phyloP scores from a whole-genome alignment of 176 grass and related monocot genomes.

The Leersia perrieri region DNA sequence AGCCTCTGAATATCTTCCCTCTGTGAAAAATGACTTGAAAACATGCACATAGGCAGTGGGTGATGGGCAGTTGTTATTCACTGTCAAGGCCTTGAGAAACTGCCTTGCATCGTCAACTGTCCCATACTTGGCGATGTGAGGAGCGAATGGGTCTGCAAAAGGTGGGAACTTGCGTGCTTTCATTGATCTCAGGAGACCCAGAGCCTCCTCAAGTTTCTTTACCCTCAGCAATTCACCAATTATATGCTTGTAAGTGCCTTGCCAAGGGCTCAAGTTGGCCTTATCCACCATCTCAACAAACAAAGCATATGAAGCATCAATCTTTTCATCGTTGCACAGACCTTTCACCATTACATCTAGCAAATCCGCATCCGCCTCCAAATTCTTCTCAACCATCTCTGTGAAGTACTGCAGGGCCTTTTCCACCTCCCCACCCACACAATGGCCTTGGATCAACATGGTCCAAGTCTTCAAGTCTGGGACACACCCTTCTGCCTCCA shows the following conservation, averaged over 20 bases:
- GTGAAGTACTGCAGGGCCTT: constrained; percentile 58
- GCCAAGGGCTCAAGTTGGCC: constrained; percentile 51
- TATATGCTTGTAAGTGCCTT: constrained; percentile 61
- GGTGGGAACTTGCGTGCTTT: constrained; percentile 59
- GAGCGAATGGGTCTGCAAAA: constrained; percentile 63
- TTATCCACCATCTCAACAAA: constrained; percentile 80
- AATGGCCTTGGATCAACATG: constrained; percentile 80
- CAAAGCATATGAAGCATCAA: constrained; percentile 48
- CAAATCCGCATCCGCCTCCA: constrained; percentile 57
- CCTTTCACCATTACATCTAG: constrained; percentile 74
- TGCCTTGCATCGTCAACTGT: constrained; percentile 70
- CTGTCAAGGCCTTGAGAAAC: constrained; percentile 67
- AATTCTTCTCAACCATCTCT: constrained; percentile 67
- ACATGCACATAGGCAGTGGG: constrained; percentile 51
- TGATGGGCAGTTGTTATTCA: constrained; percentile 38
- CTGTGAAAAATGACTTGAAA: constrained; percentile 72
- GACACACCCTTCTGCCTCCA: constrained; percentile 45
- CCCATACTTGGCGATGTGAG: constrained; percentile 66
- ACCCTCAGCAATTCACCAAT: constrained; percentile 61
- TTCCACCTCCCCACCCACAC: constrained; percentile 54
- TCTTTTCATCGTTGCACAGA: constrained; percentile 48
- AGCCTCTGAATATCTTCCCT: constrained; percentile 77
- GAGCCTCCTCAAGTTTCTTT: constrained; percentile 66
- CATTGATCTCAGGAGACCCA: constrained; percentile 66
- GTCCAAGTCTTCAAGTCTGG: constrained; percentile 98